Evolutionary conservation across 768 basidiomycete species (phyloP).

Genomic region (Boletus rufocinnamomeus): DNA sequence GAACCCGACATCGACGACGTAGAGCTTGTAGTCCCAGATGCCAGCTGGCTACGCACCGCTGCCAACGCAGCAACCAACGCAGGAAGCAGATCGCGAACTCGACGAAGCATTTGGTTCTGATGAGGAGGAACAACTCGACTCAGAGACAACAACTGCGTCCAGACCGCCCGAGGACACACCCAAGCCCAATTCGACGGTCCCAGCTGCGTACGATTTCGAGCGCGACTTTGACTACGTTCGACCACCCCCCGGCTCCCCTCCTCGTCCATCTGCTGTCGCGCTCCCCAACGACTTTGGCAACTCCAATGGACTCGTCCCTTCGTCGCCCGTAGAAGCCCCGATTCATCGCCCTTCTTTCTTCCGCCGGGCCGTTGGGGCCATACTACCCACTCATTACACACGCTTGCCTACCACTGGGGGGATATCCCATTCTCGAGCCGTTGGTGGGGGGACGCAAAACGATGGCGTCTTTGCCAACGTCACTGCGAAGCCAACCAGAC

Average conservation of each 20-base stretch:
- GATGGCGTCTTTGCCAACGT: conserved; percentile 97
- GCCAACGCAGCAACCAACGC: conserved; percentile 48
- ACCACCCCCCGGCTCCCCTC: conserved; percentile 82
- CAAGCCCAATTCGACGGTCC: conserved; percentile 8
- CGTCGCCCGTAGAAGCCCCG: conserved; percentile 40
- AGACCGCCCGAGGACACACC: conserved; percentile 21
- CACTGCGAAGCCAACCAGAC: conserved; percentile 75
- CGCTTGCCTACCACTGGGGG: conserved; percentile 47
- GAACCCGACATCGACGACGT: not conserved
- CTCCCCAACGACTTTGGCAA: conserved; percentile 72
- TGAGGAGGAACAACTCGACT: conserved; percentile 39
- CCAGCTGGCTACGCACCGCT: conserved; percentile 55
- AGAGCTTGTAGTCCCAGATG: conserved; percentile 37
- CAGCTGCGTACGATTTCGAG: conserved; percentile 65
- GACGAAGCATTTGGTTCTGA: conserved; percentile 75
- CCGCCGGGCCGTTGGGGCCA: conserved; percentile 53
- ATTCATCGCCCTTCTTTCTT: conserved; percentile 52
- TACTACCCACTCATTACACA: conserved; percentile 69
- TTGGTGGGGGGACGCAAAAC: conserved; percentile 77
- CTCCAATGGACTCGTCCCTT: conserved; percentile 65
- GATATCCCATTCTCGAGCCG: conserved; percentile 29
- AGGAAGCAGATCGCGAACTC: conserved; percentile 59
- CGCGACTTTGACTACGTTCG: conserved; percentile 65
- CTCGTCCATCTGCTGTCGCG: conserved; percentile 54
- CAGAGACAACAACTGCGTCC: conserved; percentile 31